Conservation (phyloP, 768 basidiomycete genomes). For the Tubosaeta sp. region DNA sequence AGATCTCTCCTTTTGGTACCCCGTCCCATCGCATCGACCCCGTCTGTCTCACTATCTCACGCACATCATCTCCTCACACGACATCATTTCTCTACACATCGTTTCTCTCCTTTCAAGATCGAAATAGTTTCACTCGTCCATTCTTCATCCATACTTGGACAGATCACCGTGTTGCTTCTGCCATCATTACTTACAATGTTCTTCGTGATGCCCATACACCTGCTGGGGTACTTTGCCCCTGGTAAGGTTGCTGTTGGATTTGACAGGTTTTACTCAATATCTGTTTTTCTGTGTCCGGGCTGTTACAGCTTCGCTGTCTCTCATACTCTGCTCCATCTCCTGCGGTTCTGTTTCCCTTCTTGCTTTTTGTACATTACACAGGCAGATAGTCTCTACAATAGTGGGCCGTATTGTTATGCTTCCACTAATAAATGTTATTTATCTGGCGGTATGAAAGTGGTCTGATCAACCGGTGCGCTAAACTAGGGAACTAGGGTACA, state of each 20-base stretch:
- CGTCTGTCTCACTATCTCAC: constrained; percentile 17
- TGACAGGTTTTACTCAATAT: constrained; percentile 13
- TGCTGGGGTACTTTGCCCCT: constrained; percentile 5
- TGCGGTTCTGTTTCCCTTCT: constrained; percentile 17
- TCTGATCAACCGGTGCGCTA: background rate
- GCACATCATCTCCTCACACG: constrained; percentile 25
- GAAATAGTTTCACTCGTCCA: constrained; percentile 12
- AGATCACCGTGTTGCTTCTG: constrained; percentile 14
- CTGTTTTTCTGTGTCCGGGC: constrained; percentile 12
- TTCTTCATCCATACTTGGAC: constrained; percentile 19
- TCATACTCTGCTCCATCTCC: constrained; percentile 23
- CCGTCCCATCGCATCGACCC: constrained; percentile 22
- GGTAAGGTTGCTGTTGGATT: constrained; percentile 10
- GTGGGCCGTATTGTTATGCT: constrained; percentile 60
- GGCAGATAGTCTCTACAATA: constrained; percentile 46
- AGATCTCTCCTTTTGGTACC: constrained; percentile 25
- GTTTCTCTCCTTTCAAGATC: constrained; percentile 14
- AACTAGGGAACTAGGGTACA: background rate
- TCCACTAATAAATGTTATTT: constrained; percentile 51
- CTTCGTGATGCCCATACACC: constrained; percentile 12
- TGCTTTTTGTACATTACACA: constrained; percentile 38
- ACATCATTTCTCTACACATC: constrained; percentile 27
- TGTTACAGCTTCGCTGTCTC: constrained; percentile 13
- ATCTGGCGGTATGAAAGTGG: constrained; percentile 14
- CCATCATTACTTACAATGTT: constrained; percentile 9